Conservation (phyloP, 2,329 filamentous ascomycete species). For the Colletotrichum magnum region DNA sequence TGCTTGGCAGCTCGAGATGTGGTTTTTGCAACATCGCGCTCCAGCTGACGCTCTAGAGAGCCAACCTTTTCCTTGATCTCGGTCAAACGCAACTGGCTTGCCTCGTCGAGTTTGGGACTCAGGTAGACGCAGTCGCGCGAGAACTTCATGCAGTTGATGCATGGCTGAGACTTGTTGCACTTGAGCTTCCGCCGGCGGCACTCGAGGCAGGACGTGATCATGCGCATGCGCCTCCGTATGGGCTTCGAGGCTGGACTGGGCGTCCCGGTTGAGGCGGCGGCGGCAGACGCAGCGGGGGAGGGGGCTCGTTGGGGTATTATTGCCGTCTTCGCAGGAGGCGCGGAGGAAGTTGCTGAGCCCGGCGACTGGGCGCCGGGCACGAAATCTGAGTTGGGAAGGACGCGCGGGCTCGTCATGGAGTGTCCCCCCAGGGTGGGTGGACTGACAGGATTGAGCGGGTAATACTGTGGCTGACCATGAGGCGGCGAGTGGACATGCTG, state of each 20-base stretch:
- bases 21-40: conserved; percentile 74
- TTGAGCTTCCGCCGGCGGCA: conserved; percentile 83
- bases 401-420: conserved; percentile 35
- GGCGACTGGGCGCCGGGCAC: conserved; percentile 35
- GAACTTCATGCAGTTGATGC: conserved; percentile 74
- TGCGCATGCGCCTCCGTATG: conserved; percentile 72
- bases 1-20: conserved; percentile 49
- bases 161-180: conserved; percentile 82
- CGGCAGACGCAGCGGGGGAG: conserved; percentile 25
- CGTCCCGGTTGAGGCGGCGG: conserved; percentile 6
- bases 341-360: conserved; percentile 29
- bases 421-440: conserved; percentile 20
- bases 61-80: conserved; percentile 87
- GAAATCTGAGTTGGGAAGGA: conserved; percentile 35
- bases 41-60: conserved; percentile 77
- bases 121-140: conserved; percentile 73
- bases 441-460: conserved; percentile 35
- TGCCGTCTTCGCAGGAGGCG: conserved; percentile 20
- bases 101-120: conserved; percentile 76
- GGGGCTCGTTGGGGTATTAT: conserved; percentile 3
- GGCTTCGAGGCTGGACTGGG: conserved; percentile 50
- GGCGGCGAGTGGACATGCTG: conserved; percentile 31
- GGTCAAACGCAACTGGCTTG: conserved; percentile 77
- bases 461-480: conserved; percentile 39
- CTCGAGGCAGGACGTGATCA: conserved; percentile 79